Base-by-base conservation (phyloP, 495 filamentous ascomycete genomes). In the Baudoinia panamericana region DNA sequence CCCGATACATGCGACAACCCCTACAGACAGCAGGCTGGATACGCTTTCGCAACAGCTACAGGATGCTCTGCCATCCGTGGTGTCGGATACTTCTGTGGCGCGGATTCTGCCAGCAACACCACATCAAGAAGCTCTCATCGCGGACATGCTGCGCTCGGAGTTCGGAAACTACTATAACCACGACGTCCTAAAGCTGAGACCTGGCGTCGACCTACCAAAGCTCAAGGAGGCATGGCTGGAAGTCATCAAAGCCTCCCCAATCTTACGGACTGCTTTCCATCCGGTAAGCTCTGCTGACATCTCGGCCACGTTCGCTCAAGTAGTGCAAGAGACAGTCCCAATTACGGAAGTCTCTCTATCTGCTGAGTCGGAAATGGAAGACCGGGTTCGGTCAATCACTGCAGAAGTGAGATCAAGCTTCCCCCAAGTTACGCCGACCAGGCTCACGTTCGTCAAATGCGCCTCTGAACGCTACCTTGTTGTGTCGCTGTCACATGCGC, bases 121-220 rank as follows among this genome's bases (percentile, higher is more conserved):
- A 10, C 63, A 88, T 2, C 86, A 94, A 56, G 82, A 90, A 51
- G 77, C 72, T 25, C 84, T 94, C 71, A 63, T 93, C 30, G 75
- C 76, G 0, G 73, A 78, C 35, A 90, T 88, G 68, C 42, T 80
- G 6, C 60, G 66, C 15, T 82, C 82, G 0, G 60, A 70, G 7
- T 78, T 74, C 41, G 62, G 63, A 18, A 64, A 72, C 43, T 93
- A 94, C 55, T 86, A 84, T 61, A 93, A 87, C 45, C 78, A 82
- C 43, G 77, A 88, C 51, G 57, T 75, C 3, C 56, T 86, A 30
- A 69, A 72, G 25, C 52, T 84, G 0, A 43, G 62, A 2, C 41
- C 54, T 0, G 46, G 61, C 0, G 50, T 75, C 2, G 68, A 90
- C 43, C 32, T 70, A 2, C 20, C 41, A 0, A 63, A 47, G 20